Evolutionary conservation across 768 basidiomycete species (phyloP).

Genomic region (Lentinula boryana): DNA sequence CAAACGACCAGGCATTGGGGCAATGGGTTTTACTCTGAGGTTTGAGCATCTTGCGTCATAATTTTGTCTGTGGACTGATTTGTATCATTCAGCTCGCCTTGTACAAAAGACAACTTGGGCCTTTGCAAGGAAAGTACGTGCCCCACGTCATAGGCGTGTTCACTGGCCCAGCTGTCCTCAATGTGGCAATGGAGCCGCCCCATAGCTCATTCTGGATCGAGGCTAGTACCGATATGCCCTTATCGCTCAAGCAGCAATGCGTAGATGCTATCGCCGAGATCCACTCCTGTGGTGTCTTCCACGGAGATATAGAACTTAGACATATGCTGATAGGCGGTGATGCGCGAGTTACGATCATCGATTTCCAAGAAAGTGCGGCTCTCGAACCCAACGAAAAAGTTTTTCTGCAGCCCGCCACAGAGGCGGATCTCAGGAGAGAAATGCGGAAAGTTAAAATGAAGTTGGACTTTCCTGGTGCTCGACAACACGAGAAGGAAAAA

Average conservation of each 20-base stretch:
- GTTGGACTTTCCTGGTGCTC: conserved; percentile 34
- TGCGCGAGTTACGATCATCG: conserved; percentile 45
- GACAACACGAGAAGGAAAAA: conserved; percentile 9
- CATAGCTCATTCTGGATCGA: conserved; percentile 58
- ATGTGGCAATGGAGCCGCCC: conserved; percentile 48
- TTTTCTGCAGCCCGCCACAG: conserved; percentile 28
- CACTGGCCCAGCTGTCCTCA: conserved; percentile 28
- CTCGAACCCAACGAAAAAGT: conserved; percentile 20
- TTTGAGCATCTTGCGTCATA: conserved; percentile 10
- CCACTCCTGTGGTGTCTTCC: conserved; percentile 41
- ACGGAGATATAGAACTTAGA: conserved; percentile 40
- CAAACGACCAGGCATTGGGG: conserved; percentile 12
- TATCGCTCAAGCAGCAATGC: conserved; percentile 43
- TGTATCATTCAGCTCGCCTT: conserved; percentile 37
- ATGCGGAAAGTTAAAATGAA: conserved; percentile 52
- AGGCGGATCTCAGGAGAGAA: conserved; percentile 39
- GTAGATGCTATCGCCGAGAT: conserved; percentile 44
- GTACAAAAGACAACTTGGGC: conserved; percentile 42
- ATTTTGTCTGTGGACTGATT: background rate
- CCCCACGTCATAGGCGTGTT: conserved; percentile 49
- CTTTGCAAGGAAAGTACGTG: conserved; percentile 47
- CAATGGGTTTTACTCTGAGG: conserved; percentile 60
- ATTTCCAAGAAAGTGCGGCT: conserved; percentile 41
- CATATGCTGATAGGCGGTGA: conserved; percentile 54
- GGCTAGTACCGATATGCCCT: conserved; percentile 52